Conservation (phyloP, 345 rosid genomes). For the Populus deltoides region DNA sequence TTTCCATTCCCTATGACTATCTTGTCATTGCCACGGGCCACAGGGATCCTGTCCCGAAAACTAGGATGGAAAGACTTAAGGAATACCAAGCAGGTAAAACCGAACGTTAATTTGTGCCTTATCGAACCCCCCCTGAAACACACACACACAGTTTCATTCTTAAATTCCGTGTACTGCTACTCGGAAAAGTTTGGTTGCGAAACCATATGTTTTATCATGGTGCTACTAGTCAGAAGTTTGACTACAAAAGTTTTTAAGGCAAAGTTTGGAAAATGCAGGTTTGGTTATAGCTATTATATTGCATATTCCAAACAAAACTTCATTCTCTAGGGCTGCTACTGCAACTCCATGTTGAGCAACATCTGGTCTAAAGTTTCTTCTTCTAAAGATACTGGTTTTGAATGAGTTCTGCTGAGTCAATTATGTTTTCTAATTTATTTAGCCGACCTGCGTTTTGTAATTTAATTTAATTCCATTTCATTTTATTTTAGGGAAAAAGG, state of each 20-base stretch:
- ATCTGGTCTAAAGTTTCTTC: too few relatives aligned
- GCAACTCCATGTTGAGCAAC: too few relatives aligned
- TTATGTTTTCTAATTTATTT: too few relatives aligned
- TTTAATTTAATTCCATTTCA: not conserved
- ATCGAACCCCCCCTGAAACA: too few relatives aligned
- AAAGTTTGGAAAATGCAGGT: not conserved
- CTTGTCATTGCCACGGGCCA: constrained; percentile 88
- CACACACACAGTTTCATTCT: too few relatives aligned
- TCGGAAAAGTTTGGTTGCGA: not conserved
- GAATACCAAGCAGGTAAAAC: constrained; percentile 52
- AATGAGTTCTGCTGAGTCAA: too few relatives aligned
- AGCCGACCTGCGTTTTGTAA: too few relatives aligned
- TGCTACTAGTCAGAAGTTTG: not conserved
- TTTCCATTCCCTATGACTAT: constrained; percentile 52
- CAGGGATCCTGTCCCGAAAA: constrained; percentile 44
- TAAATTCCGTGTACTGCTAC: too few relatives aligned
- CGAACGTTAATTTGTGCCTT: not conserved
- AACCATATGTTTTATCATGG: not conserved
- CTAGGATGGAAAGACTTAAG: constrained; percentile 54
- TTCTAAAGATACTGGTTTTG: too few relatives aligned
- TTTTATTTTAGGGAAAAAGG: not conserved
- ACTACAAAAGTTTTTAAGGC: not conserved
- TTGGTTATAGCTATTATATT: not conserved
- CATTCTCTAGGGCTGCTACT: too few relatives aligned
- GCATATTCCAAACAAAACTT: not conserved